Conservation (phyloP, 176 grass and related monocot species). For the Raddia distichophylla region DNA sequence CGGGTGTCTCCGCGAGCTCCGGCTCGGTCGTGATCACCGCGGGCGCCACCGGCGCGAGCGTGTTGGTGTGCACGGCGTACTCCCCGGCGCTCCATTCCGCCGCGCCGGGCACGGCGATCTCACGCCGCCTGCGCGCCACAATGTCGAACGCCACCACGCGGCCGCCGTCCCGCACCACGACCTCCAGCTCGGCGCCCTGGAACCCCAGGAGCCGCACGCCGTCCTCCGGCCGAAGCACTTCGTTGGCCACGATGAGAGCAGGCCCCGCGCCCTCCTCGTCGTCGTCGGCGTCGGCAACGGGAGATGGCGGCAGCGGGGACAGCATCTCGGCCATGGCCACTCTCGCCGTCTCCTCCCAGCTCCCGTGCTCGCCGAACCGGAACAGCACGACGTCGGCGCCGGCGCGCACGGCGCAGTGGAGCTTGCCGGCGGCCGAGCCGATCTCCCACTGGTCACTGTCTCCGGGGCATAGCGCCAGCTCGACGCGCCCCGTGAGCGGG, state of each 20-base stretch:
- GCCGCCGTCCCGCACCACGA: conserved; percentile 35
- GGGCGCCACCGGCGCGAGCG: conserved; percentile 50
- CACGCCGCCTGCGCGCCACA: conserved; percentile 38
- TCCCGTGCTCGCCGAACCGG: neutral
- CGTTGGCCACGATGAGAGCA: neutral
- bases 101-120: neutral
- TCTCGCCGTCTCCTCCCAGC: conserved; percentile 33
- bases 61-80: conserved; percentile 60
- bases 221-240: neutral
- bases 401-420: conserved; percentile 26
- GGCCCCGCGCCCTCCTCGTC: neutral
- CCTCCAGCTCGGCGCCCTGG: conserved; percentile 50
- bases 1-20: conserved; percentile 9
- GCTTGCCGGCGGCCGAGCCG: conserved; percentile 23
- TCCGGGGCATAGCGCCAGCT: neutral
- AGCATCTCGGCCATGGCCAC: conserved; percentile 35
- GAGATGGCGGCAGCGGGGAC: neutral
- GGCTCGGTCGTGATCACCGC: neutral
- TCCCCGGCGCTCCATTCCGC: neutral
- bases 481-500: neutral
- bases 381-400: conserved; percentile 1
- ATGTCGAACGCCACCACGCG: conserved; percentile 51
- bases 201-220: conserved; percentile 51
- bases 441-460: conserved; percentile 49
- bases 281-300: too few relatives aligned